These are phyloP conservation scores for Ophiostoma sp. DNA, from an alignment of 2,329 filamentous ascomycete genomes.

Conservation along the genomic window DNA sequence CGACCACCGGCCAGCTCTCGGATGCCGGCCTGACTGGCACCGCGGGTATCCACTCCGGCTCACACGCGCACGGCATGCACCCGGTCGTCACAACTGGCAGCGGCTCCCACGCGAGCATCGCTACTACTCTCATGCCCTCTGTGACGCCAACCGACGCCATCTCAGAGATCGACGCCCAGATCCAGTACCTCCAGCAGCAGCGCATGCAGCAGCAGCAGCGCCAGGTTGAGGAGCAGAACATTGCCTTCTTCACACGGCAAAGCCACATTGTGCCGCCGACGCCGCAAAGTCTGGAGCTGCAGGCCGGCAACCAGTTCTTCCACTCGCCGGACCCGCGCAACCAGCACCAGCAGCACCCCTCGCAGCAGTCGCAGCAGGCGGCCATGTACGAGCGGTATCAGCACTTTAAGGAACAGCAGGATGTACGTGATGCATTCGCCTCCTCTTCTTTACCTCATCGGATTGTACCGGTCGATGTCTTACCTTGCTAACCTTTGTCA, in stretches of 20 bases:
- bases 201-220: slow-evolving; percentile 61
- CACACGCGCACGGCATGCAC: slow-evolving; percentile 36
- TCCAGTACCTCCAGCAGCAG: slow-evolving; percentile 65
- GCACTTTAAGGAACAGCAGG: slow-evolving; percentile 68
- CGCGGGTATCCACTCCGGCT: slow-evolving; percentile 42
- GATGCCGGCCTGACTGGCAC: slow-evolving; percentile 28
- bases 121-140: slow-evolving; percentile 48
- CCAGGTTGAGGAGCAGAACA: slow-evolving; percentile 58
- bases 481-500: slow-evolving; percentile 32
- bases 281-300: slow-evolving; percentile 77
- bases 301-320: slow-evolving; percentile 62
- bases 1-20: slow-evolving; percentile 22
- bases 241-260: slow-evolving; percentile 54
- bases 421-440: slow-evolving; percentile 46
- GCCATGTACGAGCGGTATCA: slow-evolving; percentile 67
- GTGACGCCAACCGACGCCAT: slow-evolving; percentile 55
- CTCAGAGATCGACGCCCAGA: slow-evolving; percentile 63
- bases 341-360: slow-evolving; percentile 53
- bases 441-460: neutral
- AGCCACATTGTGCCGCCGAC: slow-evolving; percentile 72
- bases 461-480: neutral
- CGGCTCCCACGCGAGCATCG: slow-evolving; percentile 47
- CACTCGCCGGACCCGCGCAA: slow-evolving; percentile 53
- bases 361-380: slow-evolving; percentile 46
- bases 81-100: slow-evolving; percentile 46